Evolutionary conservation across 768 basidiomycete genomes (phyloP), one percentile per base, ranked within the genome.

Genomic region (Phaeotremella fagi): DNA sequence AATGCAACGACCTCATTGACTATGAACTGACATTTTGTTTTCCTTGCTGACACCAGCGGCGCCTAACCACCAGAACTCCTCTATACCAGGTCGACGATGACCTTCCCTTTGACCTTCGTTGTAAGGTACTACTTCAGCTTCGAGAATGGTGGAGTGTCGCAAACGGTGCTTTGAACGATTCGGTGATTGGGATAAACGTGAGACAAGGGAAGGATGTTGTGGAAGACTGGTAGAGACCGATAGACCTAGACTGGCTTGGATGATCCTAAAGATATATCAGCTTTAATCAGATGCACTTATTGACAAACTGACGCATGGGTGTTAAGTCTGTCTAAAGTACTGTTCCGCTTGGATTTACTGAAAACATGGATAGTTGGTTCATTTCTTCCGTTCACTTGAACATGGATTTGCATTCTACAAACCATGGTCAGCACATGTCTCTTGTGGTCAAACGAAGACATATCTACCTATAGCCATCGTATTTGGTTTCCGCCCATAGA

Each of bases 121-220:
- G 70, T 81, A 94, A 0, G 87, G 85, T 4, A 94, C 85, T 84
- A 94, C 88, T 73, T 97, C 91, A 1, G 90, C 90, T 66, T 97
- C 91, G 0, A 86, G 61, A 5, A 82, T 76, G 25, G 79, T 60
- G 14, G 38, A 41, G 33, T 35, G 33, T 7, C 38, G 38, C 9
- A 6, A 41, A 6, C 6, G 11, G 7, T 22, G 27, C 35, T 23
- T 15, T 9, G 3, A n/a, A 52, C 49, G 31, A 52, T 37, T 18
- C 33, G 47, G 12, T 46, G 46, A 5, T 31, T 25, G 18, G 7
- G 3, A 20, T 7, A 41, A 6, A 9, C 11, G 38, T 11, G 24
- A 2, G 54, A 11, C 7, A 16, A 60, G 33, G 4, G 29, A 6
- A 14, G 48, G 55, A 47, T 38, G 62, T 4, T 18, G 15, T 18